Base-by-base conservation (phyloP, 164 flowering plant species). In the Vitis rupestris region DNA sequence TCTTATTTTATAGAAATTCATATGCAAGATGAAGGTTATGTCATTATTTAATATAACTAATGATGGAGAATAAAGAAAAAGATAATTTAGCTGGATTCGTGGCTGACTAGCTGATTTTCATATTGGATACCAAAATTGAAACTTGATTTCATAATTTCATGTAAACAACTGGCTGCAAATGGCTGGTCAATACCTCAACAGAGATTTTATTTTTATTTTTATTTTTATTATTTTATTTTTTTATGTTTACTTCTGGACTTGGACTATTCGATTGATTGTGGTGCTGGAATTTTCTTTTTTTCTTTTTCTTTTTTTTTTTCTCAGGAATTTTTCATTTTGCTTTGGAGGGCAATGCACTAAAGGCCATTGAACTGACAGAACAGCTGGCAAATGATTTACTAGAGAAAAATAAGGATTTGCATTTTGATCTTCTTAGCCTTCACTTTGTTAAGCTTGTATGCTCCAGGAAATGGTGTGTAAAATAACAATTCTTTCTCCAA, bases 341-440 rank as follows among this genome's bases (percentile, higher is more conserved):
- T 67, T 49, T 90, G 75, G 97, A 90, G 76, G 97, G 98, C 12
- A 84, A 89, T 85, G 92, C 84, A 51, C 87, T 88, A 23, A 86
- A 85, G 79, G 97, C 99, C 55, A 90, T 96, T 77, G 93, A 96
- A 70, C 68, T 93, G 77, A 92, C 95, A 8, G 86, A 93, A 75
- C 79, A 88, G 76, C 77, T 93, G 78, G 89, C 93, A 10, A 83
- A 72, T 52, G 87, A 84, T 72, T 70, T 96, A 48, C 77, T 96
- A 27, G 94, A 88, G 76, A 84, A 89, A 61, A 89, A 89, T 72
- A 81, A 80, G 83, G 97, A 93, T 77, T 76, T 96, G 85, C 95
- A 87, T 75, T 92, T 96, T 81, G 98, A 96, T 85, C 97, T 93
- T 62, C 77, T 96, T 76, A 84, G 90, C 79, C 97, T 96, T 77